Percentiles rank a stretch among this genome's conserved stretches.
phyloP scores from a whole-genome alignment of 1,139 yeast genomes.

The Lodderomyces orthopsilosis region DNA sequence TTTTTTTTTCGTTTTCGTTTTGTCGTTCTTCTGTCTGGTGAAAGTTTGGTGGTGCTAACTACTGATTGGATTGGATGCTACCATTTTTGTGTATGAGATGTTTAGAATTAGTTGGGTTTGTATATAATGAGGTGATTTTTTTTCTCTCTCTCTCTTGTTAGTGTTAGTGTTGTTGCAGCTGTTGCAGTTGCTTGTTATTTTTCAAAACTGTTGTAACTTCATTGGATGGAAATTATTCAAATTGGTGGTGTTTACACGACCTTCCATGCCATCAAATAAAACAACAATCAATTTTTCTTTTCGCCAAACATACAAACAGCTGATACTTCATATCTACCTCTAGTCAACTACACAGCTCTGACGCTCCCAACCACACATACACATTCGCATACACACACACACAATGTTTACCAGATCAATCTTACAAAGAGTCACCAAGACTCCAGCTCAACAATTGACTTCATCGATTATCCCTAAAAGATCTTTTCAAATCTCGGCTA shows the following conservation, averaged over 20 bases:
- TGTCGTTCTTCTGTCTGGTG: background rate
- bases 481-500: slow-evolving; percentile 39
- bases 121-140: background rate
- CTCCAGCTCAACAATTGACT: slow-evolving; percentile 12
- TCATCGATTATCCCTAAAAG: slow-evolving; percentile 21
- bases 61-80: background rate
- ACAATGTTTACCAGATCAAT: slow-evolving; percentile 22
- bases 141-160: no score
- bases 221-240: background rate
- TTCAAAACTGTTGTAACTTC: background rate
- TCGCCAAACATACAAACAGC: background rate
- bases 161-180: no score
- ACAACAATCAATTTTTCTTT: background rate
- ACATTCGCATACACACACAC: background rate
- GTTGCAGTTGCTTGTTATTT: background rate
- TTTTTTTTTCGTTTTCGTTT: background rate
- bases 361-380: background rate
- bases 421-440: slow-evolving; percentile 19
- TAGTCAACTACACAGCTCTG: no score
- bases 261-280: background rate
- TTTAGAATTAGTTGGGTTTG: no score
- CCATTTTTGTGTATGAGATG: no score
- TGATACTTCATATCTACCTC: background rate
- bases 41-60: background rate
- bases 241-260: background rate